These are phyloP conservation scores for Paramecium pentaurelia DNA, from an alignment of 73 alveolate species.

Conservation along the genomic window DNA sequence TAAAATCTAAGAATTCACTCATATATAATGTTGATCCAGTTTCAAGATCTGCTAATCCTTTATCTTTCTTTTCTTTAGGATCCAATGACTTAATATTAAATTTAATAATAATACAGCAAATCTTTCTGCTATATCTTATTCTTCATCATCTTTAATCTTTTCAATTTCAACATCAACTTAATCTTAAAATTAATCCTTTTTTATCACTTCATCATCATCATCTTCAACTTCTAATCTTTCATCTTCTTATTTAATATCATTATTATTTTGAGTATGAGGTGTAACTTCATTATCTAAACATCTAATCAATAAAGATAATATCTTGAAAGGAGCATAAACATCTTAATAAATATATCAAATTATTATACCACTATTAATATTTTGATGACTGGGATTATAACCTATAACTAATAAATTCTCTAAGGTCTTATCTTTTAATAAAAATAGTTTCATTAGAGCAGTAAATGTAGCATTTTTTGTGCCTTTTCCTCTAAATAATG, in stretches of 20 bases:
- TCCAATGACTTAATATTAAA: not conserved
- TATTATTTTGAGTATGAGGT: conserved; percentile 53
- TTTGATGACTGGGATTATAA: conserved; percentile 93
- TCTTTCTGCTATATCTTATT: conserved; percentile 72
- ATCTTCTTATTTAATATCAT: conserved; percentile 64
- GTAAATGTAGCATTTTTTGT: conserved; percentile 89
- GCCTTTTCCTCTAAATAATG: conserved; percentile 95
- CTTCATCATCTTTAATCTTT: conserved; percentile 81
- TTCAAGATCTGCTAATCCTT: conserved; percentile 94
- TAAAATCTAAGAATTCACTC: conserved; percentile 95
- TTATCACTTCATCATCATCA: conserved; percentile 64
- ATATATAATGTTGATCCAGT: conserved; percentile 94
- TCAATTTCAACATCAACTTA: conserved; percentile 80
- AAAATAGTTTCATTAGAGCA: conserved; percentile 87
- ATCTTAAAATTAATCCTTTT: conserved; percentile 64
- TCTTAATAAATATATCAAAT: not conserved
- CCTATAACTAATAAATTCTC: conserved; percentile 92
- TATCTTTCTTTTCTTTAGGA: conserved; percentile 81
- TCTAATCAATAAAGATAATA: conserved; percentile 85
- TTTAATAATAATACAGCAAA: conserved; percentile 52
- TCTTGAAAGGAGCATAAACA: conserved; percentile 97
- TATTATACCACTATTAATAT: conserved; percentile 64
- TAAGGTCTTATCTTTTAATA: conserved; percentile 80
- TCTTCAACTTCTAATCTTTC: conserved; percentile 81
- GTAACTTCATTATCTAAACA: conserved; percentile 90